These are phyloP conservation scores for Fusarium sp. DNA, from an alignment of 2,329 filamentous ascomycete species.

Conservation along the genomic window DNA sequence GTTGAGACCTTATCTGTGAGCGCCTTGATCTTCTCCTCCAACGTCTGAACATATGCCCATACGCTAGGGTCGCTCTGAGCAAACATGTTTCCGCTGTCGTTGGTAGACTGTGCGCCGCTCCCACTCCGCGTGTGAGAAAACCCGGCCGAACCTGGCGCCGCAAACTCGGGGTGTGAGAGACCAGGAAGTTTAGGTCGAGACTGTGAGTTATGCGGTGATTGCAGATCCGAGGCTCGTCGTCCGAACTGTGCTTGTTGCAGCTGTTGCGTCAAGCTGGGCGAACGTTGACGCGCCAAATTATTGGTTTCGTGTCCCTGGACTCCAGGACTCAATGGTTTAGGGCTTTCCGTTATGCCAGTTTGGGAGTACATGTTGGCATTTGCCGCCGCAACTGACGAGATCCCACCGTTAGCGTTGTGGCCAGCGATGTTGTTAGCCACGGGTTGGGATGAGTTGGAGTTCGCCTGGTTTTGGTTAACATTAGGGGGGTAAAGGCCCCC, in stretches of 20 bases:
- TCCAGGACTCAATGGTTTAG: constrained; percentile 82
- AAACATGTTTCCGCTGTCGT: constrained; percentile 75
- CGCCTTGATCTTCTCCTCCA: constrained; percentile 67
- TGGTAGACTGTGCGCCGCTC: constrained; percentile 64
- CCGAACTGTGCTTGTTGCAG: constrained; percentile 70
- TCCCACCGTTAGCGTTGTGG: constrained; percentile 62
- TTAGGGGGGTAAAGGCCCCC: constrained; percentile 72
- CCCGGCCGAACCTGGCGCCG: constrained; percentile 46
- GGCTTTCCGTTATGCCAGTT: constrained; percentile 83
- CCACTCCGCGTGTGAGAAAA: constrained; percentile 53
- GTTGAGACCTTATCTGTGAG: constrained; percentile 50
- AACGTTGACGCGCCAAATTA: constrained; percentile 66
- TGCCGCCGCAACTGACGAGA: constrained; percentile 60
- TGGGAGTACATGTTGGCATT: constrained; percentile 75
- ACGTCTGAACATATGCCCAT: constrained; percentile 76
- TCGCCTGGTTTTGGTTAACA: constrained; percentile 65
- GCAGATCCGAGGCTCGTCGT: constrained; percentile 66
- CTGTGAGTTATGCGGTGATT: constrained; percentile 63
- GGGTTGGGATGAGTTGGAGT: constrained; percentile 66
- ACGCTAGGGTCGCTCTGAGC: constrained; percentile 70
- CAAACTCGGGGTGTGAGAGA: constrained; percentile 52
- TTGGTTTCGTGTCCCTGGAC: constrained; percentile 64
- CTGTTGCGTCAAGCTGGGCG: constrained; percentile 73
- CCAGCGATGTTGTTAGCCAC: constrained; percentile 55
- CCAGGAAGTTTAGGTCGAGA: constrained; percentile 54